phyloP scores from a whole-genome alignment of 2,329 filamentous ascomycete species.

The Fusarium sulawesiense region DNA sequence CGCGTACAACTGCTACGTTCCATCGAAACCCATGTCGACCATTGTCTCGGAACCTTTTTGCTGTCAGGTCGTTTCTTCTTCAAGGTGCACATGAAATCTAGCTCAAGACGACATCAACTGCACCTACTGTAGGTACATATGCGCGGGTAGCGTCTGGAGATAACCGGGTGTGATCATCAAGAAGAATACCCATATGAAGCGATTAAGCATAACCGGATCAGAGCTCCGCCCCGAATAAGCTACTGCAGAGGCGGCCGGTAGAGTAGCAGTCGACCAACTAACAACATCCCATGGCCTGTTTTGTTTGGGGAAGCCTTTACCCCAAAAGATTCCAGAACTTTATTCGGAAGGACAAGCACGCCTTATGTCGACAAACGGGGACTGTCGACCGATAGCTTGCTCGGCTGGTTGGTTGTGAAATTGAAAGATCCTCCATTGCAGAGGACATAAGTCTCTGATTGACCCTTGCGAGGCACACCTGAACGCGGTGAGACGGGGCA shows the following conservation, averaged over 20 bases:
- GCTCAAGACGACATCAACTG: neutral
- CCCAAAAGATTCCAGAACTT: conserved; percentile 31
- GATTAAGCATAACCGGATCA: conserved; percentile 14
- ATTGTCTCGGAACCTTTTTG: conserved; percentile 12
- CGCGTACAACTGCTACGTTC: conserved; percentile 14
- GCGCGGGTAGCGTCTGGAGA: conserved; percentile 20
- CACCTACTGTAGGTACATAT: neutral
- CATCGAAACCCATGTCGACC: conserved; percentile 16
- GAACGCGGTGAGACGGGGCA: neutral
- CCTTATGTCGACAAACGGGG: conserved; percentile 12
- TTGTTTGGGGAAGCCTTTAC: conserved; percentile 6
- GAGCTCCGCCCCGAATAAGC: conserved; percentile 23
- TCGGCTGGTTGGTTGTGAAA: neutral
- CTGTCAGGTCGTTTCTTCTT: neutral
- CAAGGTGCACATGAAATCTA: neutral
- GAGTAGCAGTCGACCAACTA: neutral
- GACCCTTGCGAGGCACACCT: conserved; percentile 16
- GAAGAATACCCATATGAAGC: conserved; percentile 5
- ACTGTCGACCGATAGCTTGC: neutral
- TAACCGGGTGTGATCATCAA: conserved; percentile 26
- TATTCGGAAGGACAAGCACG: conserved; percentile 8
- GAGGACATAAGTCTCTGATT: neutral
- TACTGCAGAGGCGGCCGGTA: conserved; percentile 12
- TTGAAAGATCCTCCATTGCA: neutral
- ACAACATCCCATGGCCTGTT: neutral